Percentiles rank a stretch among this genome's conserved stretches.
Evolutionary conservation across 352 stramenopile species (phyloP).

Genomic region (Globisporangium perplexum): DNA sequence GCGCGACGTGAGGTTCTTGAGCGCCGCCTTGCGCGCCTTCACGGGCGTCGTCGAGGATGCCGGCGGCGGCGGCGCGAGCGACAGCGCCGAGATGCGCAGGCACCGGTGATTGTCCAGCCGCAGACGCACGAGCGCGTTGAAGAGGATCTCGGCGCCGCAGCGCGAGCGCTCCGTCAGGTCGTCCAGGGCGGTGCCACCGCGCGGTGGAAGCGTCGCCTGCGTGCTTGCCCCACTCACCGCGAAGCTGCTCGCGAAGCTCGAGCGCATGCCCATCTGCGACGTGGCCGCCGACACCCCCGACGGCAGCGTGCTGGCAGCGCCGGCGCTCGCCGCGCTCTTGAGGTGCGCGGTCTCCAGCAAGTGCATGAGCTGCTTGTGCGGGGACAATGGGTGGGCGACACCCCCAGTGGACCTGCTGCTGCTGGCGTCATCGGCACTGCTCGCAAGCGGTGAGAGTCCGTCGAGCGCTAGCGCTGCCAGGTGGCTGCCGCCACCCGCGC

Average conservation of each 20-base stretch:
- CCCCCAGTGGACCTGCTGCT: slow-evolving; percentile 1
- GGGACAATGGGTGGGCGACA: slow-evolving; percentile 33
- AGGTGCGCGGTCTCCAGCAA: slow-evolving; percentile 40
- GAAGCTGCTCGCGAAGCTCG: slow-evolving; percentile 18
- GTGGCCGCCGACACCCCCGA: neutral
- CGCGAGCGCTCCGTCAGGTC: slow-evolving; percentile 47
- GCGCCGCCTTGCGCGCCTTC: slow-evolving; percentile 7
- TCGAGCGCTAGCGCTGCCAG: slow-evolving; percentile 11
- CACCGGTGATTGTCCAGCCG: slow-evolving; percentile 67
- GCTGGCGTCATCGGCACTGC: slow-evolving; percentile 21
- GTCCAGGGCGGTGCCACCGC: slow-evolving; percentile 16
- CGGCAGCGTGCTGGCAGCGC: slow-evolving; percentile 8
- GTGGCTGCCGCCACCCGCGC: slow-evolving; percentile 10
- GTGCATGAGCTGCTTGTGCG: slow-evolving; percentile 54
- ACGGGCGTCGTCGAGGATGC: slow-evolving; percentile 23
- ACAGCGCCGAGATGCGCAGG: slow-evolving; percentile 40
- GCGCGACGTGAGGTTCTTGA: slow-evolving; percentile 19
- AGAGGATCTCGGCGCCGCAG: slow-evolving; percentile 68
- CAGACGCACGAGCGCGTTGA: slow-evolving; percentile 61
- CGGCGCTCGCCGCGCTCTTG: slow-evolving; percentile 2
- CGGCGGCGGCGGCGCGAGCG: neutral
- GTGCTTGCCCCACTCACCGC: slow-evolving; percentile 3
- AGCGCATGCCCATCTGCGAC: slow-evolving; percentile 4
- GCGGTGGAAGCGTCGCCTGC: slow-evolving; percentile 5
- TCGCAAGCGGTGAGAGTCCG: slow-evolving; percentile 22